Evolutionary conservation across 2,329 filamentous ascomycete species (phyloP), one percentile per base, ranked within the genome.

Genomic region (Botryotinia globosa): DNA sequence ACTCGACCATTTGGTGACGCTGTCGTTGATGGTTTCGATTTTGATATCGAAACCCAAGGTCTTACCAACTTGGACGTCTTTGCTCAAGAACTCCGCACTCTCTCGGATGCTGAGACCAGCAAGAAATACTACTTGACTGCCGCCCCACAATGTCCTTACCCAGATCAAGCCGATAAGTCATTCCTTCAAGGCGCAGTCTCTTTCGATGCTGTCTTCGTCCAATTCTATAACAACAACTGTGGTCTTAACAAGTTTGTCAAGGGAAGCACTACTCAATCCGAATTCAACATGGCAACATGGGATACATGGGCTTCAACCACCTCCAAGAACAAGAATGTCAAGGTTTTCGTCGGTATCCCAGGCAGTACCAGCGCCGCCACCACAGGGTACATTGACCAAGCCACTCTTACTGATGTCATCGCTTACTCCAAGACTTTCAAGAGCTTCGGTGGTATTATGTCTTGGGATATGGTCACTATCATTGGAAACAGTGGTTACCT

Each of bases 21-120:
- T 12, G 84, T 88, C 9, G 82, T 94, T 63, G 91, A 94, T 80
- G 92, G 92, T 9, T 93, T 94, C 80, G 92, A 94, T 81, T 89
- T 94, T 75, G 92, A 94, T 80, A 44, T 72, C 10, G 71, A 69
- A 44, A 44, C 16, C 0, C 25, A 32, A 54, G 42, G n/a, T 34
- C 51, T 63, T 34, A 29, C 54, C 20, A 58, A 69, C 58, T 51
- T 72, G 42, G 65, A 69, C 3, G 71, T 69, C 34, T 72, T 72
- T 29, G 71, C 65, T 29, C 45, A 56, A 37, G 65, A 72, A 45
- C 65, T 72, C 20, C 87, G 89, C 44, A 76, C 80, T 25, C 80
- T 84, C 54, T 89, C 89, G 84, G 84, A 89, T 76, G 82, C 71
- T 25, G 65, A 69, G n/a, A 69, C 71, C 6, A 22, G 82, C 39